Evolutionary conservation across 805 yeast species (phyloP).

Genomic region (Suhomyces canberraensis): DNA sequence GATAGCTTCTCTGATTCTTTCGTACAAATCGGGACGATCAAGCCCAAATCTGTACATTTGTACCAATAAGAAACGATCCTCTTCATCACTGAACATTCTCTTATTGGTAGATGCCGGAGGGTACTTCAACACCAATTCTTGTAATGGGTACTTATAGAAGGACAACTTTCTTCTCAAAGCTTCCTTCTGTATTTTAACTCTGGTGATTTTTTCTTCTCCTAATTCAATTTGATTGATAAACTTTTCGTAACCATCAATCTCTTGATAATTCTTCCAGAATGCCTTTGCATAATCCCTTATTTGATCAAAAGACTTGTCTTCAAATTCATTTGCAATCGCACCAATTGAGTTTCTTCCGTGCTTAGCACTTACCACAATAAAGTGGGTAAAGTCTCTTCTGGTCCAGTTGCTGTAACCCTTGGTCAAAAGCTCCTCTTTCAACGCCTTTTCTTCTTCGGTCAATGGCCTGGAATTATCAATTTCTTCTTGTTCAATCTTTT

Average conservation of each 20-base stretch:
- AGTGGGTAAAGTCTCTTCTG: constrained; percentile 82
- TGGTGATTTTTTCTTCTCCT: constrained; percentile 81
- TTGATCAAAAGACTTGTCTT: constrained; percentile 77
- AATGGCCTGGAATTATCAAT: constrained; percentile 75
- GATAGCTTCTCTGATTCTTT: constrained; percentile 70
- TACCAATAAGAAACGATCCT: constrained; percentile 82
- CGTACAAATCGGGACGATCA: constrained; percentile 76
- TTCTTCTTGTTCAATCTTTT: constrained; percentile 63
- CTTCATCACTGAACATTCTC: constrained; percentile 74
- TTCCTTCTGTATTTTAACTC: constrained; percentile 68
- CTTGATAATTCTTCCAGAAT: constrained; percentile 77
- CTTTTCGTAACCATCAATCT: constrained; percentile 86
- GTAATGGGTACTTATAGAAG: constrained; percentile 70
- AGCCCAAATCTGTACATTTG: constrained; percentile 79
- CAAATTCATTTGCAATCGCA: constrained; percentile 74
- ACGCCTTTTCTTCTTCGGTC: constrained; percentile 74
- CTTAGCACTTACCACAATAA: constrained; percentile 68
- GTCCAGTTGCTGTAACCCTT: constrained; percentile 83
- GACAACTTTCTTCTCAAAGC: constrained; percentile 73
- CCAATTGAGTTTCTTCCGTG: constrained; percentile 75
- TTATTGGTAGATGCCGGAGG: constrained; percentile 71
- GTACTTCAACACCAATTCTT: constrained; percentile 65
- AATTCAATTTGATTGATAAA: constrained; percentile 76
- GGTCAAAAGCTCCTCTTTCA: constrained; percentile 53
- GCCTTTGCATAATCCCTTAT: constrained; percentile 70